phyloP scores from a whole-genome alignment of 2,329 filamentous ascomycete genomes.

The Rhynchosporium secalis region DNA sequence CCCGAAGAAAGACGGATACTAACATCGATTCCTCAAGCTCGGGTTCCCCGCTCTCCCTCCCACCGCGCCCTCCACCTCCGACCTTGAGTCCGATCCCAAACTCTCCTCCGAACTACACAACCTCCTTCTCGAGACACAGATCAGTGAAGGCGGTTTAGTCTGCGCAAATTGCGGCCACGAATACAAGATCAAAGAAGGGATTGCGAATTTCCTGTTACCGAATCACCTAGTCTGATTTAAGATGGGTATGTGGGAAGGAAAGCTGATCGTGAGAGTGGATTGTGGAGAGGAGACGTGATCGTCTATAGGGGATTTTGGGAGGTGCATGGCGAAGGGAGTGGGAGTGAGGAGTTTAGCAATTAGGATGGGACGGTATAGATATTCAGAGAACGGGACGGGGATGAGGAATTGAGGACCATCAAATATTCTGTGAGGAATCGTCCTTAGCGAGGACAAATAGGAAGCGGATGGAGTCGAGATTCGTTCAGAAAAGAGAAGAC shows the following conservation, averaged over 20 bases:
- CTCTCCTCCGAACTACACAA: conserved; percentile 76
- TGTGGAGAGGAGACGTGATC: too few species aligned
- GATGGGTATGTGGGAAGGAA: too few species aligned
- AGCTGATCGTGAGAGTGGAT: too few species aligned
- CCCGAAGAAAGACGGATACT: neutral
- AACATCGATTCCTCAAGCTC: conserved; percentile 53
- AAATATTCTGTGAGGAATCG: too few species aligned
- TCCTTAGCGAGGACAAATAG: too few species aligned
- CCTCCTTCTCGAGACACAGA: conserved; percentile 84
- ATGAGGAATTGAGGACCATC: neutral
- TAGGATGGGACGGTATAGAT: neutral
- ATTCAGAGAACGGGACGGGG: neutral
- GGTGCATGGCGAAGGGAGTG: conserved; percentile 33
- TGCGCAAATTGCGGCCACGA: conserved; percentile 92
- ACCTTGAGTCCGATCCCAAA: conserved; percentile 65
- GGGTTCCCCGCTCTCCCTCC: conserved; percentile 74
- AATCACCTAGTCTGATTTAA: conserved; percentile 70
- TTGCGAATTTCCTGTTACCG: conserved; percentile 92
- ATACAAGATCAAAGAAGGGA: conserved; percentile 92
- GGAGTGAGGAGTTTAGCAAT: neutral
- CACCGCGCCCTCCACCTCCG: conserved; percentile 60
- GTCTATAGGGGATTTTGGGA: too few species aligned
- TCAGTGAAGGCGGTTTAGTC: conserved; percentile 83
- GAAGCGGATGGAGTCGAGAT: too few species aligned
- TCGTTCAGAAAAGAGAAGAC: too few species aligned